Percentiles rank a stretch among this genome's conserved stretches.
Evolutionary conservation across 352 stramenopile genomes (phyloP).

Genomic region (Phytopythium litorale): DNA sequence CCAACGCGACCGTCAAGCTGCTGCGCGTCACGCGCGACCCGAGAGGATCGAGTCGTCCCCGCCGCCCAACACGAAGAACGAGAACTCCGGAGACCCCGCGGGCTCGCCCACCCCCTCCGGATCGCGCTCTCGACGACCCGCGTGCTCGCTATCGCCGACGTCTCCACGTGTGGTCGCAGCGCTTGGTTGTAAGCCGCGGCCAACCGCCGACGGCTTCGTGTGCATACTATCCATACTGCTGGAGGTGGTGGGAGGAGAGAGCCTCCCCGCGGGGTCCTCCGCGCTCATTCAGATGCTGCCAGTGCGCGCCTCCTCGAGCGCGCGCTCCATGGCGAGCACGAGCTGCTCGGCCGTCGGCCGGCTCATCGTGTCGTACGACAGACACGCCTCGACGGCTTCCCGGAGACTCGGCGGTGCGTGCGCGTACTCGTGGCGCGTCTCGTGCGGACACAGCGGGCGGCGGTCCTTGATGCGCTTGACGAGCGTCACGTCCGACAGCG

Average conservation of each 20-base stretch:
- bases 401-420: slow-evolving; percentile 32
- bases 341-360: slow-evolving; percentile 48
- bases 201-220: background rate
- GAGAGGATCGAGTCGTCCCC: background rate
- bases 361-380: slow-evolving; percentile 45
- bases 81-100: background rate
- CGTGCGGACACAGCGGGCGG: slow-evolving; percentile 36
- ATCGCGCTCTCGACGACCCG: background rate
- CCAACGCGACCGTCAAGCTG: slow-evolving; percentile 1
- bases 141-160: background rate
- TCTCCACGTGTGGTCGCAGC: background rate
- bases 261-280: slow-evolving; percentile 10
- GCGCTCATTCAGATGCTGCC: slow-evolving; percentile 26
- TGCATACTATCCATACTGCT: slow-evolving; percentile 3
- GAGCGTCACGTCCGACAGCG: slow-evolving; percentile 48
- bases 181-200: background rate
- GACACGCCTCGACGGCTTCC: slow-evolving; percentile 38
- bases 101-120: background rate
- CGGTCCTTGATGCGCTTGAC: slow-evolving; percentile 28
- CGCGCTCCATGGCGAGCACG: slow-evolving; percentile 33
- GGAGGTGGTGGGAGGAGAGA: background rate
- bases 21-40: background rate
- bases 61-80: slow-evolving; percentile 7
- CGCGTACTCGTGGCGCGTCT: slow-evolving; percentile 38
- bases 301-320: slow-evolving; percentile 30